Conservation (phyloP, 257 asterid genomes). For the Handroanthus guayacan region DNA sequence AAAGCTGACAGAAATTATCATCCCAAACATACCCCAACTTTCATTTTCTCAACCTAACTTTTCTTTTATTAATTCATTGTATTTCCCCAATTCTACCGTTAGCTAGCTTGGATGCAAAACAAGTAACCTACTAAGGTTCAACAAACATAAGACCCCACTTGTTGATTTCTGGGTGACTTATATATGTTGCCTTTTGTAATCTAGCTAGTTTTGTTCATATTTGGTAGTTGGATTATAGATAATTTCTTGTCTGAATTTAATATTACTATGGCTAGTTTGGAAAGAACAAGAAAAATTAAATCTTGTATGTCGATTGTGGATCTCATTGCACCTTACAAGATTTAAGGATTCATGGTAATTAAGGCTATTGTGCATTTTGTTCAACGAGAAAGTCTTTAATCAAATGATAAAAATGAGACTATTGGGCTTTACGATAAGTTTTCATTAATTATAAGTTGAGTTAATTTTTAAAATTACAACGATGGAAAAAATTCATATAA, state of each 20-base stretch:
- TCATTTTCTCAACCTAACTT: slow-evolving; percentile 48
- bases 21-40: slow-evolving; percentile 2
- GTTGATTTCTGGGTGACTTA: background rate
- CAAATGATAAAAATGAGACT: no score
- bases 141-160: slow-evolving; percentile 28
- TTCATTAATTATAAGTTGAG: no score
- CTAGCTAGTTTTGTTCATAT: slow-evolving; percentile 27
- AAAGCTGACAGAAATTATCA: slow-evolving; percentile 4
- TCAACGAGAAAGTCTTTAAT: no score
- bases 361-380: no score
- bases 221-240: slow-evolving; percentile 22
- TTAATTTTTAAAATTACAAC: no score
- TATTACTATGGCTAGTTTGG: background rate
- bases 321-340: no score
- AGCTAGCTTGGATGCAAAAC: slow-evolving; percentile 49
- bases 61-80: slow-evolving; percentile 22
- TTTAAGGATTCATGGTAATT: no score
- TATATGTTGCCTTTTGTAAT: background rate
- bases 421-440: no score
- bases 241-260: background rate
- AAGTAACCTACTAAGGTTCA: slow-evolving; percentile 48
- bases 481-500: no score
- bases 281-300: background rate
- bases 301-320: background rate
- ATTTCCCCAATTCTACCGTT: slow-evolving; percentile 51